Evolutionary conservation across 345 rosid genomes (phyloP), one percentile per base, ranked within the genome.

Genomic region (Hibiscus tridactylites): DNA sequence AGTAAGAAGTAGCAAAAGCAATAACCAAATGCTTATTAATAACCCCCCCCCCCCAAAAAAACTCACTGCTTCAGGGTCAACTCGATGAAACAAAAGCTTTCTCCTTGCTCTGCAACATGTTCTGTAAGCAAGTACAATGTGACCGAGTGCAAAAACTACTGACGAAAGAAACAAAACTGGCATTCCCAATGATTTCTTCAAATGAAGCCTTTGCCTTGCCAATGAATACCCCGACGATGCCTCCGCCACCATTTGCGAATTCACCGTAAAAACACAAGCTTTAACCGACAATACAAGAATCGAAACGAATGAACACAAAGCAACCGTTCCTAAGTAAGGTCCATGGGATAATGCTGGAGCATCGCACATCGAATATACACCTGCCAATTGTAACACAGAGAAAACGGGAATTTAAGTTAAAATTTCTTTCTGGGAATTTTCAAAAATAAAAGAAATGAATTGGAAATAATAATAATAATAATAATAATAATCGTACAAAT

Each of bases 161-260:
- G 98, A 93, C 0, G 98, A 91, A 39, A 93, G 88, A 77, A 93
- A 93, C 84, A 93, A 81, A 78, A 93, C 98, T 4, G 98, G 97
- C 98, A 93, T 93, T 15, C 97, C 98, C 98, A 94, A 90, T n/a
- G 97, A 90, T 82, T 88, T 93, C 78, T 93, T 93, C 70, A 93
- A 76, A 72, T 93, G 96, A 21, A 93, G 85, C 69, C 81, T 83
- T 80, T 87, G 89, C 76, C 90, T 90, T 16, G 98, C 80, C 8
- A 81, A 83, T 19, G 96, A 87, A 46, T 73, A 24, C 15, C 13
- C 58, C 70, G 75, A 77, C 17, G 87, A 88, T 58, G 87, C 89
- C 79, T 90, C 87, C 17, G 84, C 88, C 75, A 75, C 89, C 6
- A 88, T 73, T 81, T 87, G 98, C 37, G 94, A 93, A 81, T 84